A percentile compares a stretch with the other conserved stretches of the same genome.
These are phyloP conservation scores for Xylariomycetidae sp. DNA, from an alignment of 2,329 filamentous ascomycete species.

Conservation along the genomic window DNA sequence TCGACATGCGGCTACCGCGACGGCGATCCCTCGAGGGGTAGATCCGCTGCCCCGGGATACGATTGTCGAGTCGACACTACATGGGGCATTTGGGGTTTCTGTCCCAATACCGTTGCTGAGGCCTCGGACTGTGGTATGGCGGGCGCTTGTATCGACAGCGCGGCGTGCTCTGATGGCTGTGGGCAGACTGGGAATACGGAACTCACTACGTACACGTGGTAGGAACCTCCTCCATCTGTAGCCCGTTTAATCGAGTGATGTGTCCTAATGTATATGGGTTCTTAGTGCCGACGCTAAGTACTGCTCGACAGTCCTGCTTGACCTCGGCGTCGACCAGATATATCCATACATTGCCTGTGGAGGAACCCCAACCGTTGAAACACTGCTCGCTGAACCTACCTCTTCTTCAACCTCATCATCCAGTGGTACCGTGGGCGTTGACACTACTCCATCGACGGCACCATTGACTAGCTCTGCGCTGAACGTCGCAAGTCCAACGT, in stretches of 20 bases:
- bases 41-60: constrained; percentile 28
- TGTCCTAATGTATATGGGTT: neutral
- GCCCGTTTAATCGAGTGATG: neutral
- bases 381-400: constrained; percentile 6
- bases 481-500: no score
- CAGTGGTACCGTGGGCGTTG: neutral
- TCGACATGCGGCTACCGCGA: constrained; percentile 25
- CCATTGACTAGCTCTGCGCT: no score
- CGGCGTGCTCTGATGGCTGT: constrained; percentile 28
- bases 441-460: neutral
- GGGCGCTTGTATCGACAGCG: constrained; percentile 28
- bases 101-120: constrained; percentile 27
- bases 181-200: constrained; percentile 16
- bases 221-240: constrained; percentile 5
- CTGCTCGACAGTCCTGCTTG: constrained; percentile 30
- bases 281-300: neutral
- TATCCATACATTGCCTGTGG: constrained; percentile 31
- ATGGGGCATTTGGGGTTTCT: constrained; percentile 34
- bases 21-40: constrained; percentile 23
- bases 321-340: constrained; percentile 24
- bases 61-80: constrained; percentile 30
- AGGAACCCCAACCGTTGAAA: constrained; percentile 17
- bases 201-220: constrained; percentile 32
- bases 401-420: neutral
- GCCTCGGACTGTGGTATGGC: constrained; percentile 34